Evolutionary conservation across 2,329 filamentous ascomycete species (phyloP).

Genomic region (Truncatella angustata): DNA sequence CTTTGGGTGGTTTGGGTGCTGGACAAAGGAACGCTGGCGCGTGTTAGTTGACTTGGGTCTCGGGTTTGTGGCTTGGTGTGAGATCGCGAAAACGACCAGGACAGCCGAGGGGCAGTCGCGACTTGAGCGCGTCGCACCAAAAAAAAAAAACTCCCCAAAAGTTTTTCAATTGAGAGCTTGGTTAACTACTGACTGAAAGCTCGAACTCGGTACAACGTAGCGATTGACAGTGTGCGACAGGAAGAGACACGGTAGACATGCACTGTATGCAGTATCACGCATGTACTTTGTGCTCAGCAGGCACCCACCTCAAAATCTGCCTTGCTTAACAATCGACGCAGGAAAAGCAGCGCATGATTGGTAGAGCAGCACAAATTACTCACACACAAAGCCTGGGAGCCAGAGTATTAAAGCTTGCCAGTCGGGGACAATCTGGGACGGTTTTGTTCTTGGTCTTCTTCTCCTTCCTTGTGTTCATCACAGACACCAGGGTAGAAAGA

Average conservation of each 20-base stretch:
- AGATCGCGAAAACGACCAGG: conserved; percentile 6
- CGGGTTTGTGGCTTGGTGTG: conserved; percentile 3
- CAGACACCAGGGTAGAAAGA: background rate
- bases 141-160: background rate
- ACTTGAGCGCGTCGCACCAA: conserved; percentile 4
- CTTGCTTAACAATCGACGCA: conserved; percentile 27
- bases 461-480: too few species aligned
- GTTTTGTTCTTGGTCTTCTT: too few species aligned
- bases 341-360: conserved; percentile 9
- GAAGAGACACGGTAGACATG: too few species aligned
- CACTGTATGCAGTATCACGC: too few species aligned
- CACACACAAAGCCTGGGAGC: too few species aligned
- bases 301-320: conserved; percentile 22
- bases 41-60: too few species aligned
- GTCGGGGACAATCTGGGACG: background rate
- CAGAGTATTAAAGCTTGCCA: background rate
- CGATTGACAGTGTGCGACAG: too few species aligned
- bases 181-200: too few species aligned
- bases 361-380: conserved; percentile 12
- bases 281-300: too few species aligned
- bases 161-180: background rate
- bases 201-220: too few species aligned
- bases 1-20: too few species aligned
- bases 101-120: conserved; percentile 9
- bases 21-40: too few species aligned